Base-by-base conservation (phyloP, 192 early-diverging fungal genomes). In the Linnemannia elongata region DNA sequence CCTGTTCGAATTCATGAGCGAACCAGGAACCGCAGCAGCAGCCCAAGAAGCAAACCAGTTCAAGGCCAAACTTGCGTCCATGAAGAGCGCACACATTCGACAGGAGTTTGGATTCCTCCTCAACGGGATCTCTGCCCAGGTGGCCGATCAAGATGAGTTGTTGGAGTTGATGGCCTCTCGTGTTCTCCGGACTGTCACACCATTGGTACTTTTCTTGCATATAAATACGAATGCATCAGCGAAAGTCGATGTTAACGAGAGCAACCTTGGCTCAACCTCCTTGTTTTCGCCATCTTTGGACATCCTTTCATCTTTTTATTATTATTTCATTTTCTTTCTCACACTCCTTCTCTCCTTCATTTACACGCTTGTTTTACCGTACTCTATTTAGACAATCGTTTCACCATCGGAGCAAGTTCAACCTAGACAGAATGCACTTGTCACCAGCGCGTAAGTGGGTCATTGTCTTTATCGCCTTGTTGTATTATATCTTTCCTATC, bases 391-490 rank as follows among this genome's bases (percentile, higher is more conserved):
- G 82, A 79, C 82, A 10, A 68, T 79, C 27, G 76, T 83, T 18
- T 74, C 76, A 5, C 72, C 82, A 13, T 72, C 82, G 17, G 72
- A 78, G 10, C 76, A 75, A 44, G 60, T 83, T 20, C 69, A 73
- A 4, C 76, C 77, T 2, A 75, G 71, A 33, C 69, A 52, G 22
- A 78, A 74, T 6, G 76, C 49, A 3, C 72, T 83, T 5, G 82
- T 83, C 13, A 78, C 72, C 20, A 83, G 82, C 82, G 76, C 82
- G 82, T 83, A 83, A 52, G 82, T 78, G 10, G 69, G 47, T 75
- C 68, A 41, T 17, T 41, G 4, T 17, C 8, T n/a, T 45, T 27
- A 45, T 44, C 18, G 18, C 49, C 49, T 52, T 52, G 18, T 52
- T 20, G 18, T 20, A 52, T 52, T 7, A 13, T 45, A 9, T 10